Conservation (phyloP, 108 stramenopile species). For the Pseudonitzschia delicatissima region DNA sequence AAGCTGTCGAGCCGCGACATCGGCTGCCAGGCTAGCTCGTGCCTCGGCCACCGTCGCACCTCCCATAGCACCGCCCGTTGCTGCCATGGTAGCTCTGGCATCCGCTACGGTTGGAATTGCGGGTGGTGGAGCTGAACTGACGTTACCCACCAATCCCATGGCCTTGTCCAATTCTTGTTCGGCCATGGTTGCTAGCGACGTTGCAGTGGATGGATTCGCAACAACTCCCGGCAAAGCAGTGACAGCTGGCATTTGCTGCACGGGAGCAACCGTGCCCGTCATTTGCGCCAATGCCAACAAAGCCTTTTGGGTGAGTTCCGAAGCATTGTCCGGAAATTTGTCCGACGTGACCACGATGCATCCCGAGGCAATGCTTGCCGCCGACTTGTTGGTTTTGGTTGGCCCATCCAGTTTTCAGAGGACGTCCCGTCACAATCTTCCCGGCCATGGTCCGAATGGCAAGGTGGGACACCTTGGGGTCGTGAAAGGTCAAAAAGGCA, state of each 20-base stretch:
- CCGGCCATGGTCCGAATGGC: constrained; percentile 88
- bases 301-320: constrained; percentile 61
- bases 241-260: background rate
- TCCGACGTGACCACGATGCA: constrained; percentile 51
- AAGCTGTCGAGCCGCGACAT: constrained; percentile 13
- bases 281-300: constrained; percentile 37
- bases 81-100: constrained; percentile 37
- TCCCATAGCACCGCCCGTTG: constrained; percentile 3
- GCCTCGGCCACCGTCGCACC: constrained; percentile 40
- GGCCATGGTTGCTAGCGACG: background rate
- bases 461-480: constrained; percentile 79
- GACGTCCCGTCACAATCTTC: constrained; percentile 54
- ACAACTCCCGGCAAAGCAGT: constrained; percentile 10
- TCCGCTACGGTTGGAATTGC: constrained; percentile 31
- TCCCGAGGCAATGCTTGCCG: constrained; percentile 28
- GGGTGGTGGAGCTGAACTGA: constrained; percentile 26
- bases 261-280: constrained; percentile 1
- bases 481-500: constrained; percentile 72
- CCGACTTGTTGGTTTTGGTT: constrained; percentile 36
- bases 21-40: constrained; percentile 24
- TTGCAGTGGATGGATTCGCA: background rate
- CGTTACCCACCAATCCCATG: background rate
- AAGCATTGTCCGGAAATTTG: constrained; percentile 70
- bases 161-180: constrained; percentile 9
- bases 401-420: constrained; percentile 88